These are phyloP conservation scores for Coprinopsis cinerea DNA, from an alignment of 768 basidiomycete species.

Conservation along the genomic window DNA sequence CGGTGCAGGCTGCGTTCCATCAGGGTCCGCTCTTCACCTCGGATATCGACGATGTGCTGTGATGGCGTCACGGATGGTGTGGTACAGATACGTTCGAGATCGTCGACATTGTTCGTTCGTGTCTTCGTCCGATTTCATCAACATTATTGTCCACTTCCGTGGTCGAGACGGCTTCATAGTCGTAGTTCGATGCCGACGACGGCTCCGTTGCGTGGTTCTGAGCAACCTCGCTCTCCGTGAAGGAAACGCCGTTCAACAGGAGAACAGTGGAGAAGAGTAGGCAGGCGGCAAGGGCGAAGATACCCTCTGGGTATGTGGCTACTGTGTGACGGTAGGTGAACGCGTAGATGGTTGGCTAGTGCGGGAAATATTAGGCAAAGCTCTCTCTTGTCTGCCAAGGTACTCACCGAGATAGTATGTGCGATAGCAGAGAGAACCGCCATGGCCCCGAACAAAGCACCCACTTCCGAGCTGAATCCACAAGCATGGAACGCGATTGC, in stretches of 20 bases:
- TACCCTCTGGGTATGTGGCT: conserved; percentile 56
- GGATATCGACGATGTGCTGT: too few species aligned
- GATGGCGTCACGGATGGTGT: too few species aligned
- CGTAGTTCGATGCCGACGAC: conserved; percentile 1
- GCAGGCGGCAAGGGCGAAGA: conserved; percentile 57
- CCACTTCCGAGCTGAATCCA: conserved; percentile 41
- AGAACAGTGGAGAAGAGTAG: conserved; percentile 46
- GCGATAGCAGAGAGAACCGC: conserved; percentile 62
- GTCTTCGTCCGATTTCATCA: neutral
- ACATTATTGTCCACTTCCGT: neutral
- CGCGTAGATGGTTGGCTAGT: conserved; percentile 65
- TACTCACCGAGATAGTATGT: conserved; percentile 52
- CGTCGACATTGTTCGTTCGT: neutral
- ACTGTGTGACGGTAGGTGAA: conserved; percentile 61
- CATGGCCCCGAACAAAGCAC: conserved; percentile 66
- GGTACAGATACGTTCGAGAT: too few species aligned
- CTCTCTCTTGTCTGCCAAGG: neutral
- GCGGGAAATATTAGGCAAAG: neutral
- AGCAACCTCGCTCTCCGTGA: neutral
- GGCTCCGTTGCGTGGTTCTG: too few species aligned
- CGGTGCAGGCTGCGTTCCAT: too few species aligned
- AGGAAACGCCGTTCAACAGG: conserved; percentile 33
- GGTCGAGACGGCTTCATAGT: conserved; percentile 4
- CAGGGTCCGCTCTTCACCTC: too few species aligned
- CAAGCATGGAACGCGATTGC: conserved; percentile 61